phyloP scores from a whole-genome alignment of 2,329 filamentous ascomycete genomes.

The Cephalotrichum gorgonifer region DNA sequence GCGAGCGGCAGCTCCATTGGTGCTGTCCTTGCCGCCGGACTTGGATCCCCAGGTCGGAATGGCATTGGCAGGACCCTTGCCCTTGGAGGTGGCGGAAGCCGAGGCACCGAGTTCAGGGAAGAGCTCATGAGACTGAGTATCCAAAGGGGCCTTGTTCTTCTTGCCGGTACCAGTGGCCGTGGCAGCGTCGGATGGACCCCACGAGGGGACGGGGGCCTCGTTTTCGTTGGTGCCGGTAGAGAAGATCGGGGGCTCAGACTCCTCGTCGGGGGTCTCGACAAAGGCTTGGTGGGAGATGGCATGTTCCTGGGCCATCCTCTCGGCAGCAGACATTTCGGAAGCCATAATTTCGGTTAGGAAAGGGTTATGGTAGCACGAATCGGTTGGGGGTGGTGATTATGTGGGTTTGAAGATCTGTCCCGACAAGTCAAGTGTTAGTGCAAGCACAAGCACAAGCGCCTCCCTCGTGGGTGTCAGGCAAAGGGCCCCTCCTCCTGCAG shows the following conservation, averaged over 20 bases:
- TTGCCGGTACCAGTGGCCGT: conserved; percentile 60
- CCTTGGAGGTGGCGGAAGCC: conserved; percentile 29
- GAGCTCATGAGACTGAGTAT: conserved; percentile 79
- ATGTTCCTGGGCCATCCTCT: conserved; percentile 57
- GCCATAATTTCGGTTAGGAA: conserved; percentile 18
- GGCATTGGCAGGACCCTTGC: conserved; percentile 55
- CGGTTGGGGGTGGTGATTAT: background rate
- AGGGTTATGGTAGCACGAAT: conserved; percentile 3
- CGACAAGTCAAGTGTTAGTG: background rate
- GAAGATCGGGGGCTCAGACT: conserved; percentile 22
- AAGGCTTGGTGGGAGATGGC: conserved; percentile 48
- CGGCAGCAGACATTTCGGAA: conserved; percentile 24
- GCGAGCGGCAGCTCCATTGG: conserved; percentile 28
- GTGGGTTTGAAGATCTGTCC: background rate
- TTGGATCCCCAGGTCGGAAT: conserved; percentile 71
- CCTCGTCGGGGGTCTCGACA: conserved; percentile 73
- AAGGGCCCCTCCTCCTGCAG: too few relatives aligned
- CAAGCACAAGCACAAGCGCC: background rate
- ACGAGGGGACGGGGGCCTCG: conserved; percentile 33
- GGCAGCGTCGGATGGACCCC: conserved; percentile 40
- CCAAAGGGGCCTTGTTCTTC: conserved; percentile 54
- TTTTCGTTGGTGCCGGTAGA: background rate
- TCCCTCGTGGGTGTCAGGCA: too few relatives aligned
- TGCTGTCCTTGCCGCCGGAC: conserved; percentile 27
- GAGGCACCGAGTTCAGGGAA: conserved; percentile 77